phyloP scores from a whole-genome alignment of 2,329 filamentous ascomycete species.

The Didymella pomorum region DNA sequence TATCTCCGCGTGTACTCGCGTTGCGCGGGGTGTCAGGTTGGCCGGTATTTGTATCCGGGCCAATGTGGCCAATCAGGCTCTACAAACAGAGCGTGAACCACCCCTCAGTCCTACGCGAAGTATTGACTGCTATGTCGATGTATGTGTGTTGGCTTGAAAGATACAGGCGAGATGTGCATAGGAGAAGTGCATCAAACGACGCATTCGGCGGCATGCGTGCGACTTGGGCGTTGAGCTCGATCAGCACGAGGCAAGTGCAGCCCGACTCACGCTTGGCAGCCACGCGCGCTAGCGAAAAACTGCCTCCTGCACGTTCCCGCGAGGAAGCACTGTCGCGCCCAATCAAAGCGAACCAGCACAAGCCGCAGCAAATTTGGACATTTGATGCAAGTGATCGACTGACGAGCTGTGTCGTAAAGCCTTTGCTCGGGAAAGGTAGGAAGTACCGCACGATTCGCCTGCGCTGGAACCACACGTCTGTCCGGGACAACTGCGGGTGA shows the following conservation, averaged over 20 bases:
- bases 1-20: conserved; percentile 7
- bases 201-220: neutral
- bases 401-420: neutral
- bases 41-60: neutral
- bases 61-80: conserved; percentile 4
- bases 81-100: neutral
- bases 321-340: neutral
- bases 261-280: conserved; percentile 20
- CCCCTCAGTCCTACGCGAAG: neutral
- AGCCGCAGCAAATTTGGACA: conserved; percentile 1
- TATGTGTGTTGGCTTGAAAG: neutral
- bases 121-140: neutral
- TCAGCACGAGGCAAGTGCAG: neutral
- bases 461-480: neutral
- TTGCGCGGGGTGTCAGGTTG: conserved; percentile 10
- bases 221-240: conserved; percentile 10
- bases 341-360: neutral
- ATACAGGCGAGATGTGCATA: neutral
- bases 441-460: too few species aligned
- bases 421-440: conserved; percentile 1
- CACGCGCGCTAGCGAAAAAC: conserved; percentile 33
- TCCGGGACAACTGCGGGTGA: neutral
- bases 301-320: conserved; percentile 23
- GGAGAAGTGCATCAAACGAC: neutral
- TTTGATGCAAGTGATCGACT: neutral